Conservation (phyloP, 1,139 yeast species). For the Pichia sp. region DNA sequence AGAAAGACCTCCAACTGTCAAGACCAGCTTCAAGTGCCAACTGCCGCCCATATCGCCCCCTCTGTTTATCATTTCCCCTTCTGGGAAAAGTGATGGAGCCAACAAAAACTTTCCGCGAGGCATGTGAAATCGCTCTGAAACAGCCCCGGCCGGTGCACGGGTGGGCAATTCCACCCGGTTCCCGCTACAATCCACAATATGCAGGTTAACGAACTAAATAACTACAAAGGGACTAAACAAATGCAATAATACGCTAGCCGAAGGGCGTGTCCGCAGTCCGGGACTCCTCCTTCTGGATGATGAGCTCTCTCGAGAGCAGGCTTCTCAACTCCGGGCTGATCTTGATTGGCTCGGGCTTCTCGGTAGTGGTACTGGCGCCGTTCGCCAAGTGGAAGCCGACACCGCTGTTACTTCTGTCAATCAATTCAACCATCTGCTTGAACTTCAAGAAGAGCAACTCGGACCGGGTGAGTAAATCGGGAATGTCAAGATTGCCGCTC, state of each 20-base stretch:
- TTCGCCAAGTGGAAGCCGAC: constrained; percentile 20
- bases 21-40: too few relatives aligned
- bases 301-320: constrained; percentile 56
- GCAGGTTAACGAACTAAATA: too few relatives aligned
- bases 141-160: too few relatives aligned
- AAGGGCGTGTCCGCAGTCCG: constrained; percentile 40
- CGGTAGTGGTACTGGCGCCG: not conserved
- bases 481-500: constrained; percentile 64
- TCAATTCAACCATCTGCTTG: constrained; percentile 71
- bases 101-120: too few relatives aligned
- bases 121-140: too few relatives aligned
- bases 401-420: constrained; percentile 56
- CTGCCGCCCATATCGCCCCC: too few relatives aligned
- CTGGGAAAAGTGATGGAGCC: constrained; percentile 2
- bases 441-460: constrained; percentile 81
- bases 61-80: constrained; percentile 9
- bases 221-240: too few relatives aligned
- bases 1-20: too few relatives aligned
- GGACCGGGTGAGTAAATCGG: constrained; percentile 73
- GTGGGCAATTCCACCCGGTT: too few relatives aligned
- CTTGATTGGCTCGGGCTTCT: constrained; percentile 8
- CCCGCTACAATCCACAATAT: too few relatives aligned
- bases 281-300: constrained; percentile 64
- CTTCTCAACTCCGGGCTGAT: constrained; percentile 56
- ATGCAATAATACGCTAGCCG: too few relatives aligned